Evolutionary conservation across 768 basidiomycete genomes (phyloP), one percentile per base, ranked within the genome.

Genomic region (Boletus sensibilis): DNA sequence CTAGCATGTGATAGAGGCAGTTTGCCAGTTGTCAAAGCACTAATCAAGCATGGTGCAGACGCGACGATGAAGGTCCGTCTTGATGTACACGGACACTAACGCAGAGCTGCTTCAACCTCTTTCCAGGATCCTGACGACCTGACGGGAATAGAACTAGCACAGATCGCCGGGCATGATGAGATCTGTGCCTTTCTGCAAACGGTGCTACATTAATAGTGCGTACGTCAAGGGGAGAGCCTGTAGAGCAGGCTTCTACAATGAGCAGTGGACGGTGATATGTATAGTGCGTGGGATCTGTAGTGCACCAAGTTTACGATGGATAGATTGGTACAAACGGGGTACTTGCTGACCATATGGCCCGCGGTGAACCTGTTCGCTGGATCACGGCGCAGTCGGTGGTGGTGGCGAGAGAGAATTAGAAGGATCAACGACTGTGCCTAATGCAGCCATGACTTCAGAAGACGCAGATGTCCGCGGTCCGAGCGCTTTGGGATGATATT

Each of bases 1-100:
- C 78, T 95, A 0, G 94, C 94, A 5, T 83, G 86, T 27, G 94
- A 97, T 70, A 78, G 94, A 65, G 94, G 94, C 1, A 79, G 85
- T 63, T 52, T 75, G 8, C 75, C 77, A 0, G 73, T 82, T 3
- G 87, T 89, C 2, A 72, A 78, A 59, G 53, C 85, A 5, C 71
- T 97, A 39, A 67, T 94, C 20, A 62, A 75, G 21, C 74, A 76
- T 49, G 92, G 90, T 5, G 93, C 88, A 6, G 83, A 92, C 62
- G 69, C 64, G 42, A 70, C 72, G 33, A 72, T 89, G 42, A 85
- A 87, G 81, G 94, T 91, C 58, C 43, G 57, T 56, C 37, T 41
- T 38, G 29, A 35, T 56, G 20, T 39, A 21, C 34, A 18, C 53
- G 25, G 10, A 31, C 43, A 50, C 49, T 37, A 27, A 44, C 44